phyloP scores from a whole-genome alignment of 2,329 filamentous ascomycete species.

The Trichoderma aggressivum region DNA sequence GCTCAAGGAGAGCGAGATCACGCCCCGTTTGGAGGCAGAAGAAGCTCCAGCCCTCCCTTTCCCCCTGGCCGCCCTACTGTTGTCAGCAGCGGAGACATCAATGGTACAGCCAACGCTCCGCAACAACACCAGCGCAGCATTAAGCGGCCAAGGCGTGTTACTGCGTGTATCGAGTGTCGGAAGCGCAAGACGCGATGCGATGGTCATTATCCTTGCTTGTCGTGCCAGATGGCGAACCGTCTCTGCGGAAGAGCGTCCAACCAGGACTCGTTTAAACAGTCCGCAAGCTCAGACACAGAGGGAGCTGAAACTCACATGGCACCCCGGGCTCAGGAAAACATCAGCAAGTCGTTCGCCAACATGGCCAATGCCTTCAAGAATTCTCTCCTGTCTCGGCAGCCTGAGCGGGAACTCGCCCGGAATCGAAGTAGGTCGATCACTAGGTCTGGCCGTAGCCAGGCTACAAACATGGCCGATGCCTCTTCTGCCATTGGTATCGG shows the following conservation, averaged over 20 bases:
- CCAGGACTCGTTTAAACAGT: not conserved
- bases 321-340: not conserved
- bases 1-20: no score
- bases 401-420: not conserved
- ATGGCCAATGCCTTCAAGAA: not conserved
- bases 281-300: not conserved
- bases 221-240: not conserved
- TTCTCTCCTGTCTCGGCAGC: not conserved
- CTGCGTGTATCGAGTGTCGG: not conserved
- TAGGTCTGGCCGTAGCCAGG: not conserved
- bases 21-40: no score
- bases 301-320: not conserved
- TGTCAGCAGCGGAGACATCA: no score
- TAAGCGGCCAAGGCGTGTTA: not conserved
- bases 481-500: not conserved
- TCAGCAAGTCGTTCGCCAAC: not conserved
- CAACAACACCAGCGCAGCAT: not conserved
- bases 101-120: no score
- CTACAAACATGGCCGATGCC: not conserved
- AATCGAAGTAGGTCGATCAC: not conserved
- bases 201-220: not conserved
- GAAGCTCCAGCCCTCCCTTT: not conserved
- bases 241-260: not conserved
- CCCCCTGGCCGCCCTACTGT: no score
- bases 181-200: not conserved